phyloP scores from a whole-genome alignment of 1,284 basidiomycete species.

The Papiliotrema flavescens region DNA sequence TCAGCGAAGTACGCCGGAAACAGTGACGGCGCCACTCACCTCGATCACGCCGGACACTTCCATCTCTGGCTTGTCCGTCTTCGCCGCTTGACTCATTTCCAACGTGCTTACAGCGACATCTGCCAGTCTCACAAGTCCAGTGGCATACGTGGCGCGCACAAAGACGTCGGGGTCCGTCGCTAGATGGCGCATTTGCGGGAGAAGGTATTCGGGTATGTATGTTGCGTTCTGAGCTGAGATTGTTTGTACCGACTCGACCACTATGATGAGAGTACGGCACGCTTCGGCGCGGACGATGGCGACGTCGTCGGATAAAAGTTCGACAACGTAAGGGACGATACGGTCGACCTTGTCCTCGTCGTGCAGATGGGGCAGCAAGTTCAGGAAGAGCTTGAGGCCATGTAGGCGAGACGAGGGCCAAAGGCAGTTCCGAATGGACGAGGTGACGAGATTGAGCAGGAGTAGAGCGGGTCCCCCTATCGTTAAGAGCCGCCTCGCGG shows the following conservation, averaged over 20 bases:
- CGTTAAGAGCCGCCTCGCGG: not conserved
- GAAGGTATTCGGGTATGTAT: slow-evolving; percentile 91
- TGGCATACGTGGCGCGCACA: slow-evolving; percentile 86
- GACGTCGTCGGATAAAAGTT: slow-evolving; percentile 79
- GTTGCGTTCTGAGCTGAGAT: slow-evolving; percentile 82
- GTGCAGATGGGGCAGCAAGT: slow-evolving; percentile 74
- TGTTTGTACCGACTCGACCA: slow-evolving; percentile 77
- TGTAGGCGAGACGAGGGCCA: slow-evolving; percentile 82
- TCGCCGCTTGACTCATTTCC: slow-evolving; percentile 87
- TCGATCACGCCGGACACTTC: slow-evolving; percentile 35
- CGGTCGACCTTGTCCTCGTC: slow-evolving; percentile 96
- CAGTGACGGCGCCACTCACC: slow-evolving; percentile 12
- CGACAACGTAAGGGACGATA: slow-evolving; percentile 86
- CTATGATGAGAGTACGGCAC: slow-evolving; percentile 75
- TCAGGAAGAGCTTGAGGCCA: slow-evolving; percentile 82
- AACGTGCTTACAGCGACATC: slow-evolving; percentile 68
- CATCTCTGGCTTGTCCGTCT: slow-evolving; percentile 64
- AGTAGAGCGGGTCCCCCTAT: slow-evolving; percentile 75
- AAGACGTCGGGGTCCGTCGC: slow-evolving; percentile 77
- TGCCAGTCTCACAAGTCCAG: slow-evolving; percentile 77
- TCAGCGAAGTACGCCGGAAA: slow-evolving; percentile 1
- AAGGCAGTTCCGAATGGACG: slow-evolving; percentile 84
- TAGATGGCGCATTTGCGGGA: slow-evolving; percentile 82
- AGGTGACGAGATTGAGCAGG: slow-evolving; percentile 76
- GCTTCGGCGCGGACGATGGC: slow-evolving; percentile 75